Conservation (phyloP, 768 basidiomycete species). For the Suillus cothurnatus region DNA sequence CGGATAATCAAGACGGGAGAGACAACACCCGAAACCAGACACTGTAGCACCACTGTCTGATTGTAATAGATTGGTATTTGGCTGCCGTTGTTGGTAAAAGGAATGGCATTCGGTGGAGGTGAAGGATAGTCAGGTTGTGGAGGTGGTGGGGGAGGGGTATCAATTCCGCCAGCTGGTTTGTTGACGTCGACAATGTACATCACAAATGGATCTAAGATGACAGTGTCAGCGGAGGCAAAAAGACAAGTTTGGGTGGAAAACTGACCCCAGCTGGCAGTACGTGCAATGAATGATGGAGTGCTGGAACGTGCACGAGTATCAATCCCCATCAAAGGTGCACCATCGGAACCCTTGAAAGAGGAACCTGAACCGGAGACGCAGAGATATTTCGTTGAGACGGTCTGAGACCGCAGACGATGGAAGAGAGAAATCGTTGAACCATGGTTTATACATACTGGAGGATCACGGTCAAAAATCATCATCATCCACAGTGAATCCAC, state of each 20-base stretch:
- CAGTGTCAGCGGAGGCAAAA: constrained; percentile 6
- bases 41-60: constrained; percentile 93
- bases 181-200: constrained; percentile 97
- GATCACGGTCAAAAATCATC: constrained; percentile 17
- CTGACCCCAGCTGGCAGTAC: constrained; percentile 89
- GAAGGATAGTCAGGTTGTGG: constrained; percentile 90
- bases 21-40: constrained; percentile 90
- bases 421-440: constrained; percentile 95
- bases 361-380: constrained; percentile 93
- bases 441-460: constrained; percentile 88
- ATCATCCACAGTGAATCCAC: constrained; percentile 36
- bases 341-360: constrained; percentile 93
- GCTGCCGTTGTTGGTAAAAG: constrained; percentile 79
- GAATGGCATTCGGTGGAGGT: constrained; percentile 87
- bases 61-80: constrained; percentile 96
- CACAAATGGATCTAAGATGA: constrained; percentile 77
- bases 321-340: constrained; percentile 80
- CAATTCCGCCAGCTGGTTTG: constrained; percentile 76
- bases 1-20: constrained; percentile 93
- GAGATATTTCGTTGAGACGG: constrained; percentile 93
- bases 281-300: constrained; percentile 85
- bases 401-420: constrained; percentile 94
- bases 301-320: constrained; percentile 69
- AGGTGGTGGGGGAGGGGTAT: constrained; percentile 77
- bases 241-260: constrained; percentile 19